phyloP scores from a whole-genome alignment of 1,284 basidiomycete species.

The Grifola frondosa region DNA sequence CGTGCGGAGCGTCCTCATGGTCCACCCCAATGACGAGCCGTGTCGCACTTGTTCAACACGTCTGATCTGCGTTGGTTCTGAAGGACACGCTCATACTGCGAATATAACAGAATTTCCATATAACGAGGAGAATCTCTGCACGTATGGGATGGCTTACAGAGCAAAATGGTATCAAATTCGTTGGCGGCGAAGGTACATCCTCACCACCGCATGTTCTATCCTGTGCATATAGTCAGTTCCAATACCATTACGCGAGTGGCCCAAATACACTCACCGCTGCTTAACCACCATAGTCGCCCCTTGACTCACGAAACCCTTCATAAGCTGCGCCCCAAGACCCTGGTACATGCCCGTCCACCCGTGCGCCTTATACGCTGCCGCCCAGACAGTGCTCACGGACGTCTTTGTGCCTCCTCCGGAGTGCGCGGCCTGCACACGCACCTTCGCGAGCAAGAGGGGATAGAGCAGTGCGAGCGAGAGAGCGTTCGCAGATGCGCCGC shows the following conservation, averaged over 20 bases:
- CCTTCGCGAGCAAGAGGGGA: constrained; percentile 58
- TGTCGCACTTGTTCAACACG: too few species aligned
- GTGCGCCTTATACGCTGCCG: constrained; percentile 19
- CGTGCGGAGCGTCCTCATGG: too few species aligned
- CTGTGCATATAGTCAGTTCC: neutral
- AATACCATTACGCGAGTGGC: neutral
- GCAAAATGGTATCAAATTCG: too few species aligned
- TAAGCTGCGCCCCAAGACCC: constrained; percentile 50
- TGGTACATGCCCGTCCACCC: constrained; percentile 48
- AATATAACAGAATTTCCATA: too few species aligned
- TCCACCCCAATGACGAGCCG: too few species aligned
- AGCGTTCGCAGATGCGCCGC: constrained; percentile 48
- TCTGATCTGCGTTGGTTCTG: too few species aligned
- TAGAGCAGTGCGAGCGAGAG: constrained; percentile 47
- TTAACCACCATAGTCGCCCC: constrained; percentile 59
- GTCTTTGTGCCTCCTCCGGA: constrained; percentile 23
- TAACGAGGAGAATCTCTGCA: too few species aligned
- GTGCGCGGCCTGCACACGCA: constrained; percentile 44
- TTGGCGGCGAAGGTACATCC: too few species aligned
- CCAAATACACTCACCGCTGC: constrained; percentile 38
- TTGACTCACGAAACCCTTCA: constrained; percentile 56
- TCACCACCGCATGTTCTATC: constrained; percentile 8
- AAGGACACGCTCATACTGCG: too few species aligned
- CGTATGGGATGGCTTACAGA: too few species aligned
- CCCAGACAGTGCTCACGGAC: constrained; percentile 25